Conservation (phyloP, 345 rosid genomes). For the Noccaea caerulescens region DNA sequence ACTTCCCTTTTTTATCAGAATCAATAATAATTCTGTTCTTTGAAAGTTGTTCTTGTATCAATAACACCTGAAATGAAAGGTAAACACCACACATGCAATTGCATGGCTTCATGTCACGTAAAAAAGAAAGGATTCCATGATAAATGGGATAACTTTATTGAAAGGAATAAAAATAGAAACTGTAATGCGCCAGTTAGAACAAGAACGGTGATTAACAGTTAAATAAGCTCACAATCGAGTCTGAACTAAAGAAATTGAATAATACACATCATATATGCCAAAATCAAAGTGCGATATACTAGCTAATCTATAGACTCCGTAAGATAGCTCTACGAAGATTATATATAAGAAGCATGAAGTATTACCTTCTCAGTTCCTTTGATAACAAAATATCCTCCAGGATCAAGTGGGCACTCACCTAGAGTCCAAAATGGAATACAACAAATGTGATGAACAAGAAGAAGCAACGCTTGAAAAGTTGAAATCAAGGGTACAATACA, state of each 20-base stretch:
- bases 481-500: slow-evolving; percentile 39
- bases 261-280: slow-evolving; percentile 23
- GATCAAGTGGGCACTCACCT: slow-evolving; percentile 99
- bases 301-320: slow-evolving; percentile 26
- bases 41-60: slow-evolving; percentile 95
- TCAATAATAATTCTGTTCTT: slow-evolving; percentile 94
- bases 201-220: background rate
- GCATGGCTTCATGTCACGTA: slow-evolving; percentile 16
- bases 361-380: slow-evolving; percentile 92
- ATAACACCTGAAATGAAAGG: slow-evolving; percentile 68
- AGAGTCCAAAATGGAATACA: slow-evolving; percentile 33
- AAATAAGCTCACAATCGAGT: slow-evolving; percentile 7
- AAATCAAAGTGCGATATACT: slow-evolving; percentile 12
- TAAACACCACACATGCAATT: slow-evolving; percentile 30
- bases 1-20: slow-evolving; percentile 93
- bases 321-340: background rate
- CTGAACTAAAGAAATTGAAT: slow-evolving; percentile 17
- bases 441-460: slow-evolving; percentile 9
- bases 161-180: background rate
- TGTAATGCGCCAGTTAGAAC: background rate
- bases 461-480: background rate
- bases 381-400: slow-evolving; percentile 91
- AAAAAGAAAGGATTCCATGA: slow-evolving; percentile 1
- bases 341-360: slow-evolving; percentile 7
- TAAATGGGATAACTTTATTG: background rate